Evolutionary conservation across 2,329 filamentous ascomycete species (phyloP).

Genomic region (Cryphonectria radicalis): DNA sequence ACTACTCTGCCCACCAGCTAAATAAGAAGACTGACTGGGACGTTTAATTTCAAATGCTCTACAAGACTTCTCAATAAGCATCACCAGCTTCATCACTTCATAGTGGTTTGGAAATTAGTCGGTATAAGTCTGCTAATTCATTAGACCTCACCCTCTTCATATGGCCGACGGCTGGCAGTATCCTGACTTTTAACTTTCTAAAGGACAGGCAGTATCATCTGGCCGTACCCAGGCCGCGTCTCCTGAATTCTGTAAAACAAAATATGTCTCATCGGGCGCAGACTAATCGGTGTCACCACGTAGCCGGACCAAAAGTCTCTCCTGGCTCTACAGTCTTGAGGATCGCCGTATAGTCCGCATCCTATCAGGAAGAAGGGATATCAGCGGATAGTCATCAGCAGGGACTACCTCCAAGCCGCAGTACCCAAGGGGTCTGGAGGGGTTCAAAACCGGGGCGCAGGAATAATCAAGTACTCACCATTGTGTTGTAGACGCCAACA

Average conservation of each 20-base stretch:
- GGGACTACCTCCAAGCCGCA: neutral
- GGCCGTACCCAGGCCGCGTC: neutral
- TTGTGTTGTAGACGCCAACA: constrained; percentile 48
- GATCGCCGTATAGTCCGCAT: neutral
- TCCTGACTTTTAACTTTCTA: neutral
- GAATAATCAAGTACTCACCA: constrained; percentile 46
- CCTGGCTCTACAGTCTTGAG: constrained; percentile 38
- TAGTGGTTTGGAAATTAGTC: neutral
- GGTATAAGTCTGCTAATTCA: neutral
- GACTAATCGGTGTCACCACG: constrained; percentile 36
- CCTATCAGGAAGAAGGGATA: neutral
- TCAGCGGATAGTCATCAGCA: neutral
- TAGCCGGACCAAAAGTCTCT: constrained; percentile 43
- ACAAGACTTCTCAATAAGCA: too few species aligned
- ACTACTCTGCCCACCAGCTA: too few species aligned
- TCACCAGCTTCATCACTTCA: too few species aligned
- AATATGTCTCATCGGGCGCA: neutral
- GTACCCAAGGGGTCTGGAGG: too few species aligned
- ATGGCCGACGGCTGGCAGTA: neutral
- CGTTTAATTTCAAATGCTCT: too few species aligned
- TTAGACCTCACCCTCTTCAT: neutral
- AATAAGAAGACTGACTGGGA: too few species aligned
- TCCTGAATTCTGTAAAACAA: neutral
- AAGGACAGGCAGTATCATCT: neutral
- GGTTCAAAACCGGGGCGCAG: too few species aligned